Conservation (phyloP, 768 basidiomycete genomes). For the Boletellus ananas region DNA sequence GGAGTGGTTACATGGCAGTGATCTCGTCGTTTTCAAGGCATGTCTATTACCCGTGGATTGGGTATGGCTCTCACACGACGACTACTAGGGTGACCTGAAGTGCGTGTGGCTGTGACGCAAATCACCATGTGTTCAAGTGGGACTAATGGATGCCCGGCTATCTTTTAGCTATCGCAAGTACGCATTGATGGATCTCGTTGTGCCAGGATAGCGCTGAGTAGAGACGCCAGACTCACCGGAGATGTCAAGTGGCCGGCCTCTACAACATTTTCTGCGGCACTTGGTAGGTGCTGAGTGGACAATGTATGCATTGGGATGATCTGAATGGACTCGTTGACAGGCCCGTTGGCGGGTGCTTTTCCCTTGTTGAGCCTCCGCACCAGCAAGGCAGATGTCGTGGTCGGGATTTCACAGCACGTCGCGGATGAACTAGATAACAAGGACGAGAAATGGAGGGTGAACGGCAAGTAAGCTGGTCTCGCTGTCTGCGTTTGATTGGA, state of each 20-base stretch:
- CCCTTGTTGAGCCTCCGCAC: slow-evolving; percentile 84
- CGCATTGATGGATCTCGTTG: slow-evolving; percentile 21
- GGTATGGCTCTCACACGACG: not conserved
- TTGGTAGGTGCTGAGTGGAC: slow-evolving; percentile 46
- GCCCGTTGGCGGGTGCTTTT: slow-evolving; percentile 75
- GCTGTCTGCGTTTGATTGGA: not conserved
- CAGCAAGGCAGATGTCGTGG: slow-evolving; percentile 93
- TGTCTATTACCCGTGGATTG: slow-evolving; percentile 3
- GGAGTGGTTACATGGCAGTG: slow-evolving; percentile 47
- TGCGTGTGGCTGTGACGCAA: slow-evolving; percentile 36
- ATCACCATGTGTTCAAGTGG: not conserved
- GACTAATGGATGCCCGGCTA: slow-evolving; percentile 3
- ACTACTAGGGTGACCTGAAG: slow-evolving; percentile 83
- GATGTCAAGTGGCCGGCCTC: slow-evolving; percentile 86
- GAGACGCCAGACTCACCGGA: slow-evolving; percentile 66
- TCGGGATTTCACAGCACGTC: slow-evolving; percentile 64
- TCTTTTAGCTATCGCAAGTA: slow-evolving; percentile 75
- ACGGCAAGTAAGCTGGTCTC: slow-evolving; percentile 57
- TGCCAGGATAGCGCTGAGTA: slow-evolving; percentile 1
- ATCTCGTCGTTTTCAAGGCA: slow-evolving; percentile 84
- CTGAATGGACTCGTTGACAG: slow-evolving; percentile 33
- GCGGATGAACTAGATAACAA: slow-evolving; percentile 64
- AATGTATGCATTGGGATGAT: not conserved
- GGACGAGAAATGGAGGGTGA: slow-evolving; percentile 71
- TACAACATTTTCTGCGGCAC: slow-evolving; percentile 67